Evolutionary conservation across 75 land plant genomes (phyloP).

Genomic region (Cupressus sempervirens): DNA sequence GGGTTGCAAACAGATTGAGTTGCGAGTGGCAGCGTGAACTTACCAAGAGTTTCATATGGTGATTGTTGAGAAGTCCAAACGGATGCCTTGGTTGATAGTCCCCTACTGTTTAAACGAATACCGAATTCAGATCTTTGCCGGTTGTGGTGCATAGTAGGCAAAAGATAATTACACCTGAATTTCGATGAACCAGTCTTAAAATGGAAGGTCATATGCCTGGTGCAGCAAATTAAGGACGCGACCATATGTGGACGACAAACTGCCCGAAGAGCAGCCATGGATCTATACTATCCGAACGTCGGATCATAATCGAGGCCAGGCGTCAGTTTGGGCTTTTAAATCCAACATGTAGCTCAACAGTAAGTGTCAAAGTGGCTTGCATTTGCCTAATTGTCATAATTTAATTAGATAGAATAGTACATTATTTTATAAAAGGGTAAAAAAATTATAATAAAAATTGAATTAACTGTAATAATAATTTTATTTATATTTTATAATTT

Average conservation of each 20-base stretch:
- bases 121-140: conserved; percentile 7
- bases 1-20: not conserved
- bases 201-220: conserved; percentile 5
- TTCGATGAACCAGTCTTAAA: conserved; percentile 6
- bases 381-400: too few species aligned
- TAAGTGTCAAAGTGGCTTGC: too few species aligned
- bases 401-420: too few species aligned
- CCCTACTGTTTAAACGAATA: conserved; percentile 24
- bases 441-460: too few species aligned
- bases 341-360: too few species aligned
- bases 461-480: too few species aligned
- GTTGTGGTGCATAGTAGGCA: not conserved
- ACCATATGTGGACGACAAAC: conserved; percentile 42
- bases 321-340: too few species aligned
- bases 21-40: not conserved
- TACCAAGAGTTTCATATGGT: conserved; percentile 74
- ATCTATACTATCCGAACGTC: not conserved
- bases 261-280: conserved; percentile 44
- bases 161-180: conserved; percentile 11
- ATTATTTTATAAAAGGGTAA: too few species aligned
- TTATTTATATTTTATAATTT: too few species aligned
- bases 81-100: conserved; percentile 32
- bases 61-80: conserved; percentile 47
- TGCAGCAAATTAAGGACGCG: conserved; percentile 24
- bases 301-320: too few species aligned